Conservation (phyloP, 768 basidiomycete genomes). For the Lentinula lateritia region DNA sequence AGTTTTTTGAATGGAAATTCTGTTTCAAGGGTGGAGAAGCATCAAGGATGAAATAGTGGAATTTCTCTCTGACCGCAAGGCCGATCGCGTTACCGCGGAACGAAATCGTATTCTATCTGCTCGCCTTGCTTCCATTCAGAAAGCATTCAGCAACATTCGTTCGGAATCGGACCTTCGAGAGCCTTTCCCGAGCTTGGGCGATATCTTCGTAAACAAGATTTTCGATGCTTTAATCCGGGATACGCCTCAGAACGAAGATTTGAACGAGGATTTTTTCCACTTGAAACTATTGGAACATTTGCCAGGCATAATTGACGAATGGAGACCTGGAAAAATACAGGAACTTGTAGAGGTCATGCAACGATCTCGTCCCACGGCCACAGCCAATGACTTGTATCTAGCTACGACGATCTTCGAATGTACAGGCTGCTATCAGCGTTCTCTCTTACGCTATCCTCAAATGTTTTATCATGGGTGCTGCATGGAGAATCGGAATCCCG, state of each 20-base stretch:
- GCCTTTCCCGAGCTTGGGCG: not conserved
- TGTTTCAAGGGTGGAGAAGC: not conserved
- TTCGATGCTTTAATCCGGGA: not conserved
- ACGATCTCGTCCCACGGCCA: not conserved
- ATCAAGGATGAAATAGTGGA: not conserved
- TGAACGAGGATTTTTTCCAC: not conserved
- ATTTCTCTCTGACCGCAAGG: not conserved
- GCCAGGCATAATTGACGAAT: not conserved
- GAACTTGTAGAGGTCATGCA: not conserved
- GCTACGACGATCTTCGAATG: not conserved
- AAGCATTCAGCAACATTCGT: not conserved
- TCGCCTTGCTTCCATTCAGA: not conserved
- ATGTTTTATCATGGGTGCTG: not conserved
- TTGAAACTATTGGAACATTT: not conserved
- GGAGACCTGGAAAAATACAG: not conserved
- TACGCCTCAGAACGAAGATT: not conserved
- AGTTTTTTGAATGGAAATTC: not conserved
- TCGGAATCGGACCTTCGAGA: not conserved
- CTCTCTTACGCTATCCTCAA: not conserved
- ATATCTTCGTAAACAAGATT: not conserved
- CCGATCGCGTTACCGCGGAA: not conserved
- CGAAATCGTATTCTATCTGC: not conserved
- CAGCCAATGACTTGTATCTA: not conserved
- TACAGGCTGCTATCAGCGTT: not conserved
- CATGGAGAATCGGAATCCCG: not conserved